These are phyloP conservation scores for Vitis labrusca DNA, from an alignment of 164 flowering plant species.

Conservation along the genomic window DNA sequence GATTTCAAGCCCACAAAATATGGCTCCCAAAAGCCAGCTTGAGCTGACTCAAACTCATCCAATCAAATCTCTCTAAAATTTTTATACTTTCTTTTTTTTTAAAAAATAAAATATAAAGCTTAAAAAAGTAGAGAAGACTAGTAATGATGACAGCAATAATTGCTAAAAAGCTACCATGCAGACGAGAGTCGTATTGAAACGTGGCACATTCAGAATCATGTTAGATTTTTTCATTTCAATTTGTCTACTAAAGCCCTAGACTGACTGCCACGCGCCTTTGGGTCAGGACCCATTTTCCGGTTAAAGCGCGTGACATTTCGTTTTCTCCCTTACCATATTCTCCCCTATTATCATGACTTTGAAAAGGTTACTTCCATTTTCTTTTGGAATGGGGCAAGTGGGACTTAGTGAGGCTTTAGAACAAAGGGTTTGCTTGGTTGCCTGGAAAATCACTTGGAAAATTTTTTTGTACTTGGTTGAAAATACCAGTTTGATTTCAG, in stretches of 20 bases:
- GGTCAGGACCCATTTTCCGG: too few relatives aligned
- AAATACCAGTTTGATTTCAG: too few relatives aligned
- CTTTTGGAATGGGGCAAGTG: too few relatives aligned
- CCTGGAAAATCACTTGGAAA: too few relatives aligned
- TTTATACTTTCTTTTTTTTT: background rate
- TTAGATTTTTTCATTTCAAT: background rate
- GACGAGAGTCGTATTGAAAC: background rate
- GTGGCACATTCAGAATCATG: background rate
- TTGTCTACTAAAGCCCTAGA: background rate
- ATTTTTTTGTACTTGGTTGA: too few relatives aligned
- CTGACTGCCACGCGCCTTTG: background rate
- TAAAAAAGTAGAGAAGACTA: background rate
- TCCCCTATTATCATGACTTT: too few relatives aligned
- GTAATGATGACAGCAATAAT: slow-evolving; percentile 15
- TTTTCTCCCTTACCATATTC: too few relatives aligned
- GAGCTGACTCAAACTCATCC: background rate
- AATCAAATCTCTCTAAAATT: background rate
- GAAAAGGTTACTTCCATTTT: too few relatives aligned
- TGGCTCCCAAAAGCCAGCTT: background rate
- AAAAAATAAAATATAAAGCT: background rate
- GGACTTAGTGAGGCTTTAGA: too few relatives aligned
- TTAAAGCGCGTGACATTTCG: too few relatives aligned
- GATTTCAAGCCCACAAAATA: background rate
- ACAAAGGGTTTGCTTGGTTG: too few relatives aligned
- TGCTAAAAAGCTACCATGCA: slow-evolving; percentile 15